Evolutionary conservation across 305 asterid species (phyloP), one percentile per base, ranked within the genome.

Genomic region (Galium porrigens): DNA sequence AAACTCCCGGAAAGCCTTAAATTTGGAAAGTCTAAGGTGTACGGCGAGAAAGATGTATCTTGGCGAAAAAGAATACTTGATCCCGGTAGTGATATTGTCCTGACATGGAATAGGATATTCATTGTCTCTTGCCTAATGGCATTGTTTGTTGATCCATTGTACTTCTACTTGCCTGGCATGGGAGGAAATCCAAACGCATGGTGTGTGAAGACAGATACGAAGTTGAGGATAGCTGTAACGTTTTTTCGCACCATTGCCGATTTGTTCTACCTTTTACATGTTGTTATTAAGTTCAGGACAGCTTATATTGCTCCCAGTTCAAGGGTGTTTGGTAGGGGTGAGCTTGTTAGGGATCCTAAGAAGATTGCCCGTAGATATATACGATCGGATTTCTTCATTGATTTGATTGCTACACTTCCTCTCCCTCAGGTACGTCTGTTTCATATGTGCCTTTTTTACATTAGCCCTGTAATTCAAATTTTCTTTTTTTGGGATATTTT

Each of bases 271-370:
- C 75, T 88, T 25, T 81, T 90, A 64, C 97, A 88, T 72, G 87
- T 90, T 36, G 68, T 81, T 65, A 81, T 88, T 63, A 90, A 90
- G 83, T 90, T 90, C 75, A 80, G 97, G 74, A 90, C 96, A 2
- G 97, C 95, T n/a, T 90, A 88, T 77, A 83, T 90, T 62, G 89
- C 96, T 0, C 97, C 97, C 0, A 88, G 92, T 77, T 84, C 97
- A 18, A 82, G 95, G 69, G 95, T 90, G 29, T 90, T 86, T 70
- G 97, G 97, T 49, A 84, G 90, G 84, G 97, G 97, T 68, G 97
- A 90, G 81, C 97, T 88, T 81, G 97, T 88, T 57, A 90, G 74
- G 91, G 96, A 88, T 79, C 87, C 97, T 32, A 81, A 78, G 81
- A 79, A 83, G 77, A 90, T 90, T 64, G 88, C 96, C 6, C 71